Conservation (phyloP, 129 eudicot genomes). For the Escallonia rubra region DNA sequence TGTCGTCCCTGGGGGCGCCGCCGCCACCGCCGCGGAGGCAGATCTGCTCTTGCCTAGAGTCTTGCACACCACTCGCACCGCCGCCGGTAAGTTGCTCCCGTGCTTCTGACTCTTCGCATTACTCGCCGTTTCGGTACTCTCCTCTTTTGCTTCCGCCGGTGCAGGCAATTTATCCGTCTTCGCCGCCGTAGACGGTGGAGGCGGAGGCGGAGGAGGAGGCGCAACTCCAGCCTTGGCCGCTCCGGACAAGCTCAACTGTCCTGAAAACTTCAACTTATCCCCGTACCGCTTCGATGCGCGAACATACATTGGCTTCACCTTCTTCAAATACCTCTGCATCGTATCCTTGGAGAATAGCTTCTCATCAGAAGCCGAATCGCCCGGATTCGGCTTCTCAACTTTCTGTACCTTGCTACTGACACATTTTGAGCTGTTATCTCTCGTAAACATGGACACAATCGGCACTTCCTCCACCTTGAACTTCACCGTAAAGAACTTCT, state of each 20-base stretch:
- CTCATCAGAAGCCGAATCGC: slow-evolving; percentile 32
- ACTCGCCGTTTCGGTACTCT: slow-evolving; percentile 8
- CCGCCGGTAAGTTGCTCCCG: slow-evolving; percentile 49
- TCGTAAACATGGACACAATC: slow-evolving; percentile 46
- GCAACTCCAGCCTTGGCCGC: slow-evolving; percentile 13
- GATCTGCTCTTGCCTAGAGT: slow-evolving; percentile 75
- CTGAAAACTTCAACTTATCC: slow-evolving; percentile 53
- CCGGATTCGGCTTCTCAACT: slow-evolving; percentile 11
- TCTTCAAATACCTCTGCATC: slow-evolving; percentile 67
- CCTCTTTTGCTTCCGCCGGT: slow-evolving; percentile 20
- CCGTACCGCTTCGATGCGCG: slow-evolving; percentile 76
- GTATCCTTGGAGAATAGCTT: slow-evolving; percentile 46
- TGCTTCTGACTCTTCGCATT: slow-evolving; percentile 37
- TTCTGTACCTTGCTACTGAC: slow-evolving; percentile 8
- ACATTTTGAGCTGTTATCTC: slow-evolving; percentile 45
- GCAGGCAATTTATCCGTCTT: slow-evolving; percentile 8
- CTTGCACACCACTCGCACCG: slow-evolving; percentile 61
- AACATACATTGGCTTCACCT: slow-evolving; percentile 78
- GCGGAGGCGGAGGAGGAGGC: slow-evolving; percentile 20
- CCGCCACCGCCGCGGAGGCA: slow-evolving; percentile 41
- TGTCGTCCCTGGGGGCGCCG: slow-evolving; percentile 33
- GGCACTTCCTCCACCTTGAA: slow-evolving; percentile 59
- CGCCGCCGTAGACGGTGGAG: slow-evolving; percentile 12
- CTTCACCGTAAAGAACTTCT: slow-evolving; percentile 48
- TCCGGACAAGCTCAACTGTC: slow-evolving; percentile 23